Conservation (phyloP, 345 rosid genomes). For the Camelina sativa region DNA sequence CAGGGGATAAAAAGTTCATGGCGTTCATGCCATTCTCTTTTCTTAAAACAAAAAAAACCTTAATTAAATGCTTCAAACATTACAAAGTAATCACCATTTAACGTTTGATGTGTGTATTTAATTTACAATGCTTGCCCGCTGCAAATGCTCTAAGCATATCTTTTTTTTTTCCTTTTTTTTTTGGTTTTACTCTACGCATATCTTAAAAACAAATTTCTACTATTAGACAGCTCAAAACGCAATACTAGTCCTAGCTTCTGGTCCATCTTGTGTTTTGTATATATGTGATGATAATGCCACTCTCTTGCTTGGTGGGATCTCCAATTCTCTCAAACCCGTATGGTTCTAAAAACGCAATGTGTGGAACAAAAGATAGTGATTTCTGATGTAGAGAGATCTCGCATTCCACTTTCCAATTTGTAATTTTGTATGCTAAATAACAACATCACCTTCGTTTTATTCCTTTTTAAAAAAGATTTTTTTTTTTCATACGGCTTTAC, state of each 20-base stretch:
- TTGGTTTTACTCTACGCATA: neutral
- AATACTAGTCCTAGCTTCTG: conserved; percentile 21
- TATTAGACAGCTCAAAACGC: conserved; percentile 23
- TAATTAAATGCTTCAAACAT: neutral
- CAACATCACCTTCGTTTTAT: conserved; percentile 42
- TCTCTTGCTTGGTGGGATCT: conserved; percentile 40
- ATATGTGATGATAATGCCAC: conserved; percentile 32
- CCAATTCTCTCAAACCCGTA: conserved; percentile 32
- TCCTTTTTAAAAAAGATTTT: conserved; percentile 1
- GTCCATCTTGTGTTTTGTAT: conserved; percentile 10
- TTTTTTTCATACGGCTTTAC: neutral
- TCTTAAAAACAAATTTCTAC: neutral
- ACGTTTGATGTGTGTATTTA: neutral
- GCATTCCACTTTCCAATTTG: conserved; percentile 41
- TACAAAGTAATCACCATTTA: neutral
- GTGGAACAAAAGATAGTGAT: conserved; percentile 40
- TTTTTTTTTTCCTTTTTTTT: too few species aligned
- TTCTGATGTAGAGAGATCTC: conserved; percentile 39
- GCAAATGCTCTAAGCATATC: neutral
- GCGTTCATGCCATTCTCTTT: neutral
- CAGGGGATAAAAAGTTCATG: neutral
- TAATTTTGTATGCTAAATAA: conserved; percentile 42
- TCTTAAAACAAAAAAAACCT: neutral
- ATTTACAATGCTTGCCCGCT: neutral
- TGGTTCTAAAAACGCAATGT: conserved; percentile 35